A percentile compares a stretch with the other conserved stretches of the same genome.
Conservation (phyloP, 352 stramenopile species). For the Phytophthora cryptogea region DNA sequence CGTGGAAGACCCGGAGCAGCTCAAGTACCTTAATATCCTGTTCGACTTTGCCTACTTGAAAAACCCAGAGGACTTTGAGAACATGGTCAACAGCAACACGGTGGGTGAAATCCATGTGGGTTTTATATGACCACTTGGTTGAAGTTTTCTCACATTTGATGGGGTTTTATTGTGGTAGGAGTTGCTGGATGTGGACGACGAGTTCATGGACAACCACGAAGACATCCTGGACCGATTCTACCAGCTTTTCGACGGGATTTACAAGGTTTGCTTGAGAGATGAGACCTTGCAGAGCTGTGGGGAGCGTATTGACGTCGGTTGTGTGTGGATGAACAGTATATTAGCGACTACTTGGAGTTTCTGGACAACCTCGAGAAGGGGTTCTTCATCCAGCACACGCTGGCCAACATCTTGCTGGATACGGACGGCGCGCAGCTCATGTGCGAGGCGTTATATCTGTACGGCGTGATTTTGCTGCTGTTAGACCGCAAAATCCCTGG, state of each 20-base stretch:
- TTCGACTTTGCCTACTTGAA: conserved; percentile 97
- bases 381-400: conserved; percentile 96
- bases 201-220: conserved; percentile 92
- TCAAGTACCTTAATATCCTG: conserved; percentile 92
- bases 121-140: conserved; percentile 15
- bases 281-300: not conserved
- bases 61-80: conserved; percentile 95
- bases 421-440: conserved; percentile 93
- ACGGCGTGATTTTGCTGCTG: conserved; percentile 94
- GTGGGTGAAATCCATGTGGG: conserved; percentile 34
- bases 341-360: conserved; percentile 93
- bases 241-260: conserved; percentile 89
- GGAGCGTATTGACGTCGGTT: not conserved
- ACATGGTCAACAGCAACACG: conserved; percentile 91
- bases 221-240: conserved; percentile 90
- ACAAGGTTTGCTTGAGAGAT: conserved; percentile 50
- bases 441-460: conserved; percentile 95
- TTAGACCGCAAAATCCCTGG: conserved; percentile 92
- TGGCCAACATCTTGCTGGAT: conserved; percentile 95
- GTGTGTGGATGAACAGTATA: conserved; percentile 62
- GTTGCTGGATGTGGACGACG: conserved; percentile 90
- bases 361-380: conserved; percentile 91
- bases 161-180: conserved; percentile 38
- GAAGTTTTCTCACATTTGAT: conserved; percentile 19
- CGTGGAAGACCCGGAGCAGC: conserved; percentile 88